Evolutionary conservation across 2,329 filamentous ascomycete genomes (phyloP), one percentile per base, ranked within the genome.

Genomic region (Colletotrichum orchidophilum): DNA sequence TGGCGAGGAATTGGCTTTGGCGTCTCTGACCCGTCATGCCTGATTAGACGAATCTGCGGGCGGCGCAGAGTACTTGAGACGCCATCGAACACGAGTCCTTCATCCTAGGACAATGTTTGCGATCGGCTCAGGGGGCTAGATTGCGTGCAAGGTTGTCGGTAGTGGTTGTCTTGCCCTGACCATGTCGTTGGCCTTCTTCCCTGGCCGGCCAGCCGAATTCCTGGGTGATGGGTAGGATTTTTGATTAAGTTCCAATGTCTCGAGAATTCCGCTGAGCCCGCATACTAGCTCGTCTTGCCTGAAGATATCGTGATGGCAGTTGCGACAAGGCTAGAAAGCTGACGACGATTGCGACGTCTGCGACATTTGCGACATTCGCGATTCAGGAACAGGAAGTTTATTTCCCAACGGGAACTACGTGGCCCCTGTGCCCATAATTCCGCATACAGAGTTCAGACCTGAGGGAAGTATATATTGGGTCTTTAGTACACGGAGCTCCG

Each of bases 51-150:
- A 26, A 63, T 52, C 39, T 69, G 64, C 58, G 63, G 68, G 68
- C 58, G 68, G 64, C 64, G 64, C 46, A 31, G 58, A 42, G 35
- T 12, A 27, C 58, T 39, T 49, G 68, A 71, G 60, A 70, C 65
- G 59, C n/a, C 18, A 27, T 50, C 31, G 54, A 63, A 53, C 26
- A 55, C 53, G 53, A 70, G 58, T 26, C 33, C 12, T 35, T 60
- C 67, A 21, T 67, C 67, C 57, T 50, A 67, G 67, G 63, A 53
- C 8, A 24, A 35, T 35, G 46, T 42, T 50, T 33, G 57, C 39
- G 39, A 67, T 62, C 67, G 63, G 29, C 67, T 62, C 57, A 50
- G 54, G 50, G 57, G 57, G 9, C 42, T n/a, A n/a, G 31, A n/a
- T 29, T 46, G 26, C 13, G 33, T 35, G 21, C 42, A 33, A 58